Evolutionary conservation across 2,329 filamentous ascomycete genomes (phyloP), one percentile per base, ranked within the genome.

Genomic region (Exophiala xenobiotica): DNA sequence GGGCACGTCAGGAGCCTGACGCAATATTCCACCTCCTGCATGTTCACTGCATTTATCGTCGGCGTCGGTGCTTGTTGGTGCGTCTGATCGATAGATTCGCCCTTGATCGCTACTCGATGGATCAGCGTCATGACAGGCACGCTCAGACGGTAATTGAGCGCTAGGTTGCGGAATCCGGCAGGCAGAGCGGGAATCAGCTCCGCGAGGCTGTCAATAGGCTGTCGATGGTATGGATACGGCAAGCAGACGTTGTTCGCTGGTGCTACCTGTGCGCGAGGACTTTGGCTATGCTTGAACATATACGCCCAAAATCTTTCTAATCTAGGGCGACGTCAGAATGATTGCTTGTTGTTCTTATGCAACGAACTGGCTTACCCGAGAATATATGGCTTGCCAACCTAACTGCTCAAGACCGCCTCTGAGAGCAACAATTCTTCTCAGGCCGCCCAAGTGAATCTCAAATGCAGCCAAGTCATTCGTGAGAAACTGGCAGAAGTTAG

Each of bases 281-380:
- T 20, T 14, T 41, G 19, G 5, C 19, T 37, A 14, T 46, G 16
- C 23, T 29, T 22, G 7, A 14, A 45, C 24, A 54, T 49, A n/a
- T 45, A 50, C 16, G 51, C 31, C 45, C 46, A 54, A 40, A 54
- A 54, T 9, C 24, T 40, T 33, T 54, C 51, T 11, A 50, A n/a
- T 12, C 49, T 51, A 19, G 8, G 18, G 7, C 6, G 29, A 4
- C 16, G 9, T 33, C 29, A 33, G 29, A 12, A 11, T 27, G 26
- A 6, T 14, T 14, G 18, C 37, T 31, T 29, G 22, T 18, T 16
- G 8, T n/a, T 35, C 14, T 31, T 18, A 22, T 11, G 18, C 1
- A 19, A 4, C 2, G 7, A 11, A 24, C 6, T 7, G n/a, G 16
- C 51, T 39, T 46, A 54, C 47, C 38, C 37, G 7, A 48, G 16